Percentiles rank a stretch among this genome's conserved stretches.
phyloP scores from a whole-genome alignment of 2,329 filamentous ascomycete genomes.

The Colletotrichum melonis region DNA sequence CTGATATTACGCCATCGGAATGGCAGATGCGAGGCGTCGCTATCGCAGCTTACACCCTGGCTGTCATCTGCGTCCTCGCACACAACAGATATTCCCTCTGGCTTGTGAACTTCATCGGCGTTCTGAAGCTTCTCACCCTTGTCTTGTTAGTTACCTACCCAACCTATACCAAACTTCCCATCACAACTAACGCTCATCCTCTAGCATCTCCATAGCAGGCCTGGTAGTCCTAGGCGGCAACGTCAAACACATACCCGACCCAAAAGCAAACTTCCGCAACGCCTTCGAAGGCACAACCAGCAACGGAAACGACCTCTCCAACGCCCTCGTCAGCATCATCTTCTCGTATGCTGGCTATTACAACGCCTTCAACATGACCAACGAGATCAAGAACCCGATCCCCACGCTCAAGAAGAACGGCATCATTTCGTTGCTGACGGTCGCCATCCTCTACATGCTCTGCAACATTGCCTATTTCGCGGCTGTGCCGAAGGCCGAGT shows the following conservation, averaged over 20 bases:
- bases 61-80: constrained; percentile 62
- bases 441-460: constrained; percentile 66
- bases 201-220: constrained; percentile 65
- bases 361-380: constrained; percentile 72
- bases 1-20: constrained; percentile 58
- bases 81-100: constrained; percentile 69
- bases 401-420: constrained; percentile 63
- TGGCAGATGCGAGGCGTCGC: constrained; percentile 78
- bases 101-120: constrained; percentile 66
- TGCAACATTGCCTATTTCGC: constrained; percentile 72
- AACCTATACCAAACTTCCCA: no score
- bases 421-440: constrained; percentile 60
- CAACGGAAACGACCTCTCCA: constrained; percentile 50
- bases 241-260: constrained; percentile 44
- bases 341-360: constrained; percentile 69
- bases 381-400: constrained; percentile 71
- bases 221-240: constrained; percentile 66
- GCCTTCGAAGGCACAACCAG: constrained; percentile 48
- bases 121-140: constrained; percentile 70
- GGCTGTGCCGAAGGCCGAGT: constrained; percentile 62
- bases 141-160: constrained; percentile 54
- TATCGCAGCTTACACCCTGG: constrained; percentile 70
- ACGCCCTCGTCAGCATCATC: constrained; percentile 68
- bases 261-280: constrained; percentile 48
- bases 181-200: not conserved